A percentile compares a stretch with the other conserved stretches of the same genome.
These are phyloP conservation scores for Candida insectalens DNA, from an alignment of 805 yeast genomes.

Conservation along the genomic window DNA sequence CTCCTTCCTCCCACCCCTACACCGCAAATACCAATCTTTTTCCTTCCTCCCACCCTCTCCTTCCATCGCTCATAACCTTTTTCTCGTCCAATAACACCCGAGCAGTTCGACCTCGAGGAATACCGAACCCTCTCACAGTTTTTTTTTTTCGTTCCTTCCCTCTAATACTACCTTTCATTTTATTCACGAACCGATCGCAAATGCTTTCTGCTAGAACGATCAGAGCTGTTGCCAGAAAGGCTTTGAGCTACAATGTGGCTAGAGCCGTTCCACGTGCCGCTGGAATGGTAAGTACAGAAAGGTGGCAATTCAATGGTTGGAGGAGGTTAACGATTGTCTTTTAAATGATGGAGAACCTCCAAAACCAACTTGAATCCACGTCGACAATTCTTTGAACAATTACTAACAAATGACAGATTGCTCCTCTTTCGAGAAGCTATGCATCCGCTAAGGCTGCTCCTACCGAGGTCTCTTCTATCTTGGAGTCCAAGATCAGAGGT, in stretches of 20 bases:
- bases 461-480: slow-evolving; percentile 97
- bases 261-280: slow-evolving; percentile 29
- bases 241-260: slow-evolving; percentile 44
- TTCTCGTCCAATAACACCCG: background rate
- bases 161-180: background rate
- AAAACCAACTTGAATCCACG: background rate
- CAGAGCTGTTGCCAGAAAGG: slow-evolving; percentile 79
- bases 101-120: background rate
- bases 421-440: slow-evolving; percentile 70
- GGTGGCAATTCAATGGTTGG: slow-evolving; percentile 1
- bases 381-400: background rate
- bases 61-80: background rate
- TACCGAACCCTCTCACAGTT: background rate
- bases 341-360: background rate
- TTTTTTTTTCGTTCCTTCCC: slow-evolving; percentile 1
- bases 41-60: background rate
- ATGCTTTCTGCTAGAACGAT: slow-evolving; percentile 85
- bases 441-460: slow-evolving; percentile 98
- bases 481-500: slow-evolving; percentile 99
- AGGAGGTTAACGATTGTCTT: background rate
- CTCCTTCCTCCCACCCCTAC: background rate
- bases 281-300: slow-evolving; percentile 30
- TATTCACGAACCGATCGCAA: slow-evolving; percentile 11
- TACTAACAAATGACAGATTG: slow-evolving; percentile 36
- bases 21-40: background rate